Evolutionary conservation across 1,284 basidiomycete species (phyloP), one percentile per base, ranked within the genome.

Genomic region (Ustilago xerochloae): DNA sequence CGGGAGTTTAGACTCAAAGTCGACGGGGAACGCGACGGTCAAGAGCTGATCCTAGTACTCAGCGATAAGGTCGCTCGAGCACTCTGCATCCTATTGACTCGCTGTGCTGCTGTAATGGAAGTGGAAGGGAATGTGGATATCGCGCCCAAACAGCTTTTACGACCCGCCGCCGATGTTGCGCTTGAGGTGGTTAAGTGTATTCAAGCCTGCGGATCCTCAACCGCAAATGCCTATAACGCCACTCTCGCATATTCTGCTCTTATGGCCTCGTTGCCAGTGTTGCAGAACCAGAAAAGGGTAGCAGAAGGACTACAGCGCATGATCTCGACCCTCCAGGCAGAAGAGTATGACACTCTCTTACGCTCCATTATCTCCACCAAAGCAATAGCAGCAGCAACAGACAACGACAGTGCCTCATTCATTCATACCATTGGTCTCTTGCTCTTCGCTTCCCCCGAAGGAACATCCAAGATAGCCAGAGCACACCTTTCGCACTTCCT

Each of bases 401-500:
- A 64, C n/a, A 33, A 29, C 36, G 58, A 50, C 29, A 29, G 26
- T 20, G 58, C 62, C 0, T 50, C 71, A 0, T 41, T 75, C 5
- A 55, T 78, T 8, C 13, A n/a, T 20, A 66, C 63, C 4, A 18
- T 72, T 5, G 64, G 66, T 3, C 50, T 77, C 2, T 45, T 63
- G 13, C 41, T 80, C n/a, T 63, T 63, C 29, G 52, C 57, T 13
- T 73, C 55, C 3, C 76, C 76, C 0, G 57, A 68, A 15, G 70
- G 67, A n/a, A 74, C 75, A 0, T 69, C 76, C 9, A 65, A 60
- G 20, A 29, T 66, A 6, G 70, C 74, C 1, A 39, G 73, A 2
- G 6, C n/a, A 28, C 60, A 52, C n/a, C 59, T 80, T 6, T 64
- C 76, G 16, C n/a, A 33, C 18, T 57, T 67, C 51, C 55, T 78